Base-by-base conservation (phyloP, 148 eudicot genomes). In the Silene conica region DNA sequence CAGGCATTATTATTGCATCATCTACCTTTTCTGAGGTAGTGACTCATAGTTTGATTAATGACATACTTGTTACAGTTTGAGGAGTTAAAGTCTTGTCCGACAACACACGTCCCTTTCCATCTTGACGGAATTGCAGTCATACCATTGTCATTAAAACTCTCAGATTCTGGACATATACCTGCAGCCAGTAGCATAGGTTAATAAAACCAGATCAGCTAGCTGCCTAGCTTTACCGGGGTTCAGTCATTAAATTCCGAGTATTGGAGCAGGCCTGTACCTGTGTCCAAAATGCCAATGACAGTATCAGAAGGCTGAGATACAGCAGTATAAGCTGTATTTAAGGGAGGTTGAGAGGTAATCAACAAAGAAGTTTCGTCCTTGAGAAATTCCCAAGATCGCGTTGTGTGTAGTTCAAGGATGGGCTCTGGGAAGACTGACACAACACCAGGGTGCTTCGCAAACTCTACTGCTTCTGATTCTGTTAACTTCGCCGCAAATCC, bases 101-200 rank as follows among this genome's bases (percentile, higher is more conserved):
- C 79, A 83, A 84, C 79, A 79, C 95, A 92, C 20, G 74, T 86
- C 5, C 97, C 94, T 71, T 85, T 92, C 97, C 97, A 92, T 76
- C 70, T 78, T 4, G 86, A 38, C 16, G 95, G 97, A 67, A 92
- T 77, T 15, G 90, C 85, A 19, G 84, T 85, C 77, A 88, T 82
- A 16, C 70, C 90, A 65, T 71, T 67, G 74, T 92, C 97, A 59
- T 13, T 57, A 76, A 92, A 92, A 78, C 97, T 89, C 77, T 76
- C 75, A 0, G 95, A 85, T 79, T 92, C 97, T 12, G 91, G 97
- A 95, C 95, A 88, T 59, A 89, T 87, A 5, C 95, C 92, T 89
- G 63, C 43, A 54, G 20, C 21, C 21, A 63, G 10, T 73, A 34
- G 1, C 48, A 7, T 43, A 3, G 9, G 0, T 38, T 38, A 0